Percentiles rank a stretch among this genome's conserved stretches.
Conservation (phyloP, 139 green algal genomes). For the Auxenochlorella pyrenoidosa region DNA sequence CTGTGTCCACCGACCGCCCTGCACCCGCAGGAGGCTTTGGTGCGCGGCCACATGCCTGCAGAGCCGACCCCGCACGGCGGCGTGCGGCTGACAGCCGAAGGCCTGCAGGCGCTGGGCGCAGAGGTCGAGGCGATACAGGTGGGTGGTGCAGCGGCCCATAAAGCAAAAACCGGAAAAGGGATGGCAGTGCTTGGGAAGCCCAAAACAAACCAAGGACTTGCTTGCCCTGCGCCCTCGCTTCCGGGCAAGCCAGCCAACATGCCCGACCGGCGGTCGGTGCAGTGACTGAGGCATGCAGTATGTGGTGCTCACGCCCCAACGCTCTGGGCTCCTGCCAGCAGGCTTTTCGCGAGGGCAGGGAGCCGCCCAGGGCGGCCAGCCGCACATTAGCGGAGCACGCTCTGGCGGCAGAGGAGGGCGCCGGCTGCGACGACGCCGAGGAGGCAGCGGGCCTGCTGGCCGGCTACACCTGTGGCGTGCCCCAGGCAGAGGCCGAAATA, state of each 20-base stretch:
- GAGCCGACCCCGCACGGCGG: not conserved
- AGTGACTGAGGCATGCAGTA: no score
- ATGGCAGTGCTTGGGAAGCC: not conserved
- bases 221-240: no score
- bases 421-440: not conserved
- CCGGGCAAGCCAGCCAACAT: no score
- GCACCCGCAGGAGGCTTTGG: not conserved
- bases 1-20: not conserved
- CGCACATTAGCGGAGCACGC: not conserved
- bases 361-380: not conserved
- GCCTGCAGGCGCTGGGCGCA: not conserved
- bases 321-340: not conserved
- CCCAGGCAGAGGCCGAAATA: not conserved
- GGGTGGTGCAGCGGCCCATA: not conserved
- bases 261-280: no score
- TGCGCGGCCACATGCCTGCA: not conserved
- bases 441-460: not conserved
- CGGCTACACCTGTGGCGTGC: not conserved
- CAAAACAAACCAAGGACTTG: no score
- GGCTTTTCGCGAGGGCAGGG: not conserved
- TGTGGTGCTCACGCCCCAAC: not conserved
- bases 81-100: not conserved
- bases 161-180: not conserved
- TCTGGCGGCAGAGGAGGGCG: not conserved
- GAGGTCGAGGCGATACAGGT: not conserved